Base-by-base conservation (phyloP, 805 yeast species). In the Millerago galiae region DNA sequence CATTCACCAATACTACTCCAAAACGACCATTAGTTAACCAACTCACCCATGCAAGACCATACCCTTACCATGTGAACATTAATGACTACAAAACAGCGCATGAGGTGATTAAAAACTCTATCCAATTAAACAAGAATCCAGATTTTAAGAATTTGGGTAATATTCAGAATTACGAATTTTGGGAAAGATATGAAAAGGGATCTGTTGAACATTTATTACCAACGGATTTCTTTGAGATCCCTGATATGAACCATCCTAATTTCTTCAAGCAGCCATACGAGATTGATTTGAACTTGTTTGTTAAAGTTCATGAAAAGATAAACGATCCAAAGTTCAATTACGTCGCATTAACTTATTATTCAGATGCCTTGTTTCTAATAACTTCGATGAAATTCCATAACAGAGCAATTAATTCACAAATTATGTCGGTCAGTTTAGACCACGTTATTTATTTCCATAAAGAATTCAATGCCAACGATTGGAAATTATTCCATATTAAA, bases 381-480 rank as follows among this genome's bases (percentile, higher is more conserved):
- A 60, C 79, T 2, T 62, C 77, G 28, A 76, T 75, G 50, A 69
- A 82, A 44, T 62, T 74, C 41, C 71, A 78, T 42, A 57, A 74
- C 40, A 59, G 70, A 34, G 71, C 70, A 17, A 53, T 71, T 56
- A 67, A 66, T 45, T 65, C 72, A 16, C 66, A 74, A 14, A 69
- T 67, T 30, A 71, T 76, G 48, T 72, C 79, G 13, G 81, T 79
- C 3, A 77, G 84, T 17, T 59, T 83, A 48, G 89, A 82, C 50
- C 89, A 83, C 54, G 62, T 79, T 0, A 71, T 84, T 27, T 79
- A 79, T 57, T 80, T 83, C 64, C 86, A 81, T 54, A 74, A 70
- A 27, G 62, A 62, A 42, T 68, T 77, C 45, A 63, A 68, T 34
- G 62, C 67, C 2, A 65, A 70, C 34, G 67, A 76, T 33, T 81